Evolutionary conservation across 1,284 basidiomycete species (phyloP).

Genomic region (Cerioporus squamosus): DNA sequence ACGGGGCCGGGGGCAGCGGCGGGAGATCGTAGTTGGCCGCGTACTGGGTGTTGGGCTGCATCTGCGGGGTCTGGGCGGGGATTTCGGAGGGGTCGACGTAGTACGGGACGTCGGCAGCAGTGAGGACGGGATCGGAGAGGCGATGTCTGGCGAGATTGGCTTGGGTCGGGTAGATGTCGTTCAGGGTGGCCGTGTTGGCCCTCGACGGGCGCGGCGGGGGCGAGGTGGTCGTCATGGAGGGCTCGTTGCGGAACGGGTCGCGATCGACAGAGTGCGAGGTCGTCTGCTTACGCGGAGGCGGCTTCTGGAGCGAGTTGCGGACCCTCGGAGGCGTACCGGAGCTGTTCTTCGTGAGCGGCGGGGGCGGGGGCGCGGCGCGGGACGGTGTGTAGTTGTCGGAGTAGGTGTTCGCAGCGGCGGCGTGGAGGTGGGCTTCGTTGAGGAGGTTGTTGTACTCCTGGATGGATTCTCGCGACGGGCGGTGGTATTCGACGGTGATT

Average conservation of each 20-base stretch:
- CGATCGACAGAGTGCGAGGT: constrained; percentile 39
- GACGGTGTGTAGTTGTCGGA: constrained; percentile 51
- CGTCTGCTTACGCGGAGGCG: constrained; percentile 52
- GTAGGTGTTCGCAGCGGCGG: constrained; percentile 53
- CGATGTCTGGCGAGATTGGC: constrained; percentile 46
- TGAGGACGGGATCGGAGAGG: constrained; percentile 52
- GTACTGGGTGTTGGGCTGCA: constrained; percentile 23
- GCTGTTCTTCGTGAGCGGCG: constrained; percentile 36
- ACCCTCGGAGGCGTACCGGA: constrained; percentile 38
- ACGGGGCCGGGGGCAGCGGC: constrained; percentile 40
- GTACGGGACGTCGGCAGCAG: constrained; percentile 38
- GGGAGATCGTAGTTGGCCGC: constrained; percentile 32
- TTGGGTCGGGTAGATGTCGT: constrained; percentile 63
- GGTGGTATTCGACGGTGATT: constrained; percentile 76
- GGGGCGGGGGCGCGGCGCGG: constrained; percentile 60
- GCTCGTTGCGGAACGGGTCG: constrained; percentile 55
- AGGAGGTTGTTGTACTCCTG: constrained; percentile 76
- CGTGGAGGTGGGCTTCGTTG: constrained; percentile 60
- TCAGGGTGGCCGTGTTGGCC: constrained; percentile 78
- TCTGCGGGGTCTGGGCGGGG: constrained; percentile 16
- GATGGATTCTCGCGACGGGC: constrained; percentile 61
- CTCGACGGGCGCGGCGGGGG: constrained; percentile 79
- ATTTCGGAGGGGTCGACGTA: constrained; percentile 24
- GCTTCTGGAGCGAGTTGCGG: constrained; percentile 64
- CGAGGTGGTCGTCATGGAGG: constrained; percentile 43